Percentiles rank a stretch among this genome's conserved stretches.
phyloP scores from a whole-genome alignment of 345 rosid species.

The Combretum micranthum region DNA sequence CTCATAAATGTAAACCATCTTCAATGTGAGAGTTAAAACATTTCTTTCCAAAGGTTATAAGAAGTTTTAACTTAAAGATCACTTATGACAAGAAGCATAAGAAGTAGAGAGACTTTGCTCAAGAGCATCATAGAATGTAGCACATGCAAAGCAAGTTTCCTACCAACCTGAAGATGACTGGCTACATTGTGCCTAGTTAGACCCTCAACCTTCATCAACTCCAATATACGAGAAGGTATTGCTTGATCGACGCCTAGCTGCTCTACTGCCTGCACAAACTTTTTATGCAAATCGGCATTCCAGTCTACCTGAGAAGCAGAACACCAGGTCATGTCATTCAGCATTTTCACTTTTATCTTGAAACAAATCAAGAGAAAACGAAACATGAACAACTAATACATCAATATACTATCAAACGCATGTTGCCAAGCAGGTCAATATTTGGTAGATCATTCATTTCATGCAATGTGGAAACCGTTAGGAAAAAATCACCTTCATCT shows the following conservation, averaged over 20 bases:
- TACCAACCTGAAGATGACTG: constrained; percentile 89
- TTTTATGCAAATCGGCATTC: constrained; percentile 86
- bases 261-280: constrained; percentile 86
- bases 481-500: constrained; percentile 38
- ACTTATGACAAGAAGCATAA: background rate
- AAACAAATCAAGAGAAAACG: too few species aligned
- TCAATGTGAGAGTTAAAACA: too few species aligned
- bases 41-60: too few species aligned
- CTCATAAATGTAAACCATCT: too few species aligned
- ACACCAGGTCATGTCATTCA: background rate
- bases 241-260: constrained; percentile 88
- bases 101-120: background rate
- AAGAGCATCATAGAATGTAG: background rate
- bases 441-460: too few species aligned
- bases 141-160: too few species aligned
- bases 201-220: constrained; percentile 90
- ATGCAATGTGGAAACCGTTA: background rate
- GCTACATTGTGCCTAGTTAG: constrained; percentile 96
- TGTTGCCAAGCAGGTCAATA: too few species aligned
- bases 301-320: constrained; percentile 72
- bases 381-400: too few species aligned
- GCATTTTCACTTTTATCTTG: too few species aligned
- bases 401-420: too few species aligned
- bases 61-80: too few species aligned
- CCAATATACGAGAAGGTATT: constrained; percentile 94